Conservation (phyloP, 768 basidiomycete species). For the Leccinum boreale region DNA sequence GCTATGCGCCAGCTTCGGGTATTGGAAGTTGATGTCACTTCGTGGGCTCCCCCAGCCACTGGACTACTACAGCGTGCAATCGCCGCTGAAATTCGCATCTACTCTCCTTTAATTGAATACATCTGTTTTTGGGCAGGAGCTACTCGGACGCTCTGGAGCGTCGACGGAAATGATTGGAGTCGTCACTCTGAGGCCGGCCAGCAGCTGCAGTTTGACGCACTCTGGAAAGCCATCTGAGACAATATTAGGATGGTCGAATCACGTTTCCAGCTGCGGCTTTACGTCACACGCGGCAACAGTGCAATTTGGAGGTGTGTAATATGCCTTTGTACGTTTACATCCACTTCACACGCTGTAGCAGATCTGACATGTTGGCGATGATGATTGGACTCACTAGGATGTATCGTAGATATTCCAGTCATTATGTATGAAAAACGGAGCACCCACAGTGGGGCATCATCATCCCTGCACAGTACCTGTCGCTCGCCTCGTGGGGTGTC, state of each 20-base stretch:
- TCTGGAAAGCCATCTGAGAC: constrained; percentile 28
- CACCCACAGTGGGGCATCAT: constrained; percentile 21
- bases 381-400: constrained; percentile 18
- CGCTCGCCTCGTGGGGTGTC: constrained; percentile 29
- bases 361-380: constrained; percentile 20
- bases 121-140: constrained; percentile 35
- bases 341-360: constrained; percentile 18
- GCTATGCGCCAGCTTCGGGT: constrained; percentile 32
- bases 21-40: constrained; percentile 37
- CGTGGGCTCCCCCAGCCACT: constrained; percentile 33
- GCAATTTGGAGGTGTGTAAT: constrained; percentile 21
- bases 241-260: constrained; percentile 8
- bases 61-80: constrained; percentile 34
- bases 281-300: constrained; percentile 23
- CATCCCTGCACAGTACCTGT: constrained; percentile 23
- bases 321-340: constrained; percentile 23
- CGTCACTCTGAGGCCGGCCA: constrained; percentile 27
- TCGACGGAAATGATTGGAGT: constrained; percentile 37
- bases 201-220: constrained; percentile 24
- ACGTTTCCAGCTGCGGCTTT: constrained; percentile 18
- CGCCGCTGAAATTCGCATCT: constrained; percentile 38
- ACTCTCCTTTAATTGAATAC: constrained; percentile 33
- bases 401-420: constrained; percentile 24
- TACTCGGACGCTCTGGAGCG: constrained; percentile 27
- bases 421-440: constrained; percentile 31